Evolutionary conservation across 202 grass and related monocot species (phyloP), one percentile per base, ranked within the genome.

Genomic region (Brachypodium distachyon): DNA sequence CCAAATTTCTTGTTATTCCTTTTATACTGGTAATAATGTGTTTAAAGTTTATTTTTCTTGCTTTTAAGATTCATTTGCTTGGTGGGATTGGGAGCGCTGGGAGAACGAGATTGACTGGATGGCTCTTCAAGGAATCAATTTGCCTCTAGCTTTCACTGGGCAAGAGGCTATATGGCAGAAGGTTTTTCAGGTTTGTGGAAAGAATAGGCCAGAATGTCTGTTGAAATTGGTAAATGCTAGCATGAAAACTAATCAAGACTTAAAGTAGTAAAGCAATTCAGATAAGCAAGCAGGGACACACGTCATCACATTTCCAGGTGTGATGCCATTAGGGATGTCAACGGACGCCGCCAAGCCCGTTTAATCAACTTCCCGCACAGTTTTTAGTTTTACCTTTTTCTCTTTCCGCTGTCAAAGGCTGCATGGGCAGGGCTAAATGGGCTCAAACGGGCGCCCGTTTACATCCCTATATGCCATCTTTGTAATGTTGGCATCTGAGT

Each of bases 61-160:
- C 26, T 49, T 65, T 68, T 44, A 79, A 97, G 94, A 97, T 84
- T 97, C 94, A 26, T 94, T 94, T 92, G 91, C 88, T 48, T 97
- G 91, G 91, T 97, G 89, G 91, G 69, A 92, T 81, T 97, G 94
- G 94, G 73, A 86, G 22, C 86, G 94, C 36, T 97, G 94, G 91
- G 84, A 94, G 84, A 94, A 86, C 76, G 94, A 97, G 76, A 97
- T 97, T 86, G 94, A 97, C 54, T 97, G 94, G 94, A 97, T 97
- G 91, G 94, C 88, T 87, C 89, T 97, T 82, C 91, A 97, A 88
- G 94, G 94, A 64, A 82, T 97, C 62, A 97, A 97, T 82, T 90
- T 94, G 65, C 94, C 91, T 74, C 90, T 94, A 74, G 91, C 91
- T 91, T 97, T 90, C 88, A 94, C 88, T 74, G 94, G 94, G 10